Percentiles rank a stretch among this genome's conserved stretches.
Evolutionary conservation across 352 stramenopile species (phyloP).

Genomic region (Globisporangium yorkense): DNA sequence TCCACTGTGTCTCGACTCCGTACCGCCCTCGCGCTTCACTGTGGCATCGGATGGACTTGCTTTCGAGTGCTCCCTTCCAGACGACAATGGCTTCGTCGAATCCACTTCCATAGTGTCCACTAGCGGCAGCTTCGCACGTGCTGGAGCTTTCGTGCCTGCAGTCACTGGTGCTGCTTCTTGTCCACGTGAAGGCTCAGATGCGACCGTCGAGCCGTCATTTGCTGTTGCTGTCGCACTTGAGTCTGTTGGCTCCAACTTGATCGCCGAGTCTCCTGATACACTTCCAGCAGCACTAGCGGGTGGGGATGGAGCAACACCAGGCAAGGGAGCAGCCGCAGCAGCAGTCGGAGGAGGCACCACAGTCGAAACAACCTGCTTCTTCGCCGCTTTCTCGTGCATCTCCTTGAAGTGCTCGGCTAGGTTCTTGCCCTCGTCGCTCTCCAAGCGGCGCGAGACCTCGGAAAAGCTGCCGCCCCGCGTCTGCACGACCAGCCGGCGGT

Average conservation of each 20-base stretch:
- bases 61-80: neutral
- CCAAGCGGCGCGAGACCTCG: slow-evolving; percentile 29
- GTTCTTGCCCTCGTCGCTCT: slow-evolving; percentile 28
- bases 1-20: neutral
- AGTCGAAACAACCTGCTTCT: slow-evolving; percentile 22
- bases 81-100: neutral
- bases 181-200: neutral
- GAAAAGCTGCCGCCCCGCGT: slow-evolving; percentile 37
- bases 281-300: neutral
- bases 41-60: neutral
- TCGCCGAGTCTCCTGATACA: neutral
- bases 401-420: slow-evolving; percentile 50
- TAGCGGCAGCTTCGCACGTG: neutral
- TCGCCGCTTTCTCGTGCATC: slow-evolving; percentile 65
- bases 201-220: neutral
- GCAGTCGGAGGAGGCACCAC: neutral
- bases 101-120: neutral
- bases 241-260: neutral
- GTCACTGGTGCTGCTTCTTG: neutral
- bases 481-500: slow-evolving; percentile 61
- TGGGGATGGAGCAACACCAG: neutral
- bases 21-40: neutral
- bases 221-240: neutral
- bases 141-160: neutral
- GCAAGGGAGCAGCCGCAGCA: neutral